Evolutionary conservation across 2,329 filamentous ascomycete genomes (phyloP).

Genomic region (Aspergillus pseudotamarii): DNA sequence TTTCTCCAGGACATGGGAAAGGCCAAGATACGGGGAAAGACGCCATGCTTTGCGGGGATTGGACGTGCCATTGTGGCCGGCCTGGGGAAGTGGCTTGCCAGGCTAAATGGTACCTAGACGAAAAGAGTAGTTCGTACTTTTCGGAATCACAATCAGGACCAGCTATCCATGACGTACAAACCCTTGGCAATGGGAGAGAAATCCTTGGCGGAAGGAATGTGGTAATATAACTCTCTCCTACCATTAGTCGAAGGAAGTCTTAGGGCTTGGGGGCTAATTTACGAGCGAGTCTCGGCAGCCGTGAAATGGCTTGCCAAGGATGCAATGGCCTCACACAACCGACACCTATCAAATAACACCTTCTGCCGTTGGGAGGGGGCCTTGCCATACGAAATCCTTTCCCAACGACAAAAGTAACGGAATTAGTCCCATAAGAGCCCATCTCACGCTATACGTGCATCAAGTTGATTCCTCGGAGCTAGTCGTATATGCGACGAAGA

Average conservation of each 20-base stretch:
- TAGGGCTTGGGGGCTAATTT: conserved; percentile 1
- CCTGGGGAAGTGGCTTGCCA: conserved; percentile 18
- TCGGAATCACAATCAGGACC: conserved; percentile 2
- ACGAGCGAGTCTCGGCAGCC: neutral
- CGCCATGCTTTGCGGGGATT: conserved; percentile 20
- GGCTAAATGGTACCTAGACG: conserved; percentile 11
- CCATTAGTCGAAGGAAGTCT: neutral
- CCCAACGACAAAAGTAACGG: neutral
- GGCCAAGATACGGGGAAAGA: conserved; percentile 30
- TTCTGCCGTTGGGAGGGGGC: too few relatives aligned
- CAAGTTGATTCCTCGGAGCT: neutral
- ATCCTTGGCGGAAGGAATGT: conserved; percentile 12
- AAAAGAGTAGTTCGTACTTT: neutral
- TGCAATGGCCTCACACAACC: neutral
- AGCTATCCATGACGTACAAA: conserved; percentile 7
- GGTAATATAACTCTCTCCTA: neutral
- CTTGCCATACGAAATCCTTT: neutral
- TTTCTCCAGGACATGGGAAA: conserved; percentile 15
- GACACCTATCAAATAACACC: too few relatives aligned
- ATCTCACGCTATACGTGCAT: neutral
- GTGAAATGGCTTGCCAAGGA: neutral
- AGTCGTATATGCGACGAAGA: neutral
- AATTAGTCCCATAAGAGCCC: neutral
- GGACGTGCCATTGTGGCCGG: conserved; percentile 10
- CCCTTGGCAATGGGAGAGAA: conserved; percentile 14